Conservation (phyloP, 108 stramenopile genomes). For the Fragilariopsis cylindrus region DNA sequence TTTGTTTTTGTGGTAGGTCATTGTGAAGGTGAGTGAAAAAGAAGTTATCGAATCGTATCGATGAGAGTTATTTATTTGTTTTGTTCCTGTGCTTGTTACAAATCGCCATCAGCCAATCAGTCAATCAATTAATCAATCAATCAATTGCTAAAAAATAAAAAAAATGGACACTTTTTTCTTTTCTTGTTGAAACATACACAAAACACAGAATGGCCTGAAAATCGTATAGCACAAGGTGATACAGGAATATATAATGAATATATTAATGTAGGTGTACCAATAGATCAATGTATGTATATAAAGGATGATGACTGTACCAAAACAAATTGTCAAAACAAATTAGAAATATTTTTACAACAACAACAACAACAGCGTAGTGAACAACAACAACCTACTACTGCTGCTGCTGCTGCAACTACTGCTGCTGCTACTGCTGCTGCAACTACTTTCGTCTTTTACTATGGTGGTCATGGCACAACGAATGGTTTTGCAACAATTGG, state of each 20-base stretch:
- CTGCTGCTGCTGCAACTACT: not conserved
- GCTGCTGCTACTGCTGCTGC: not conserved
- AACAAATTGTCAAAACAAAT: slow-evolving; percentile 23
- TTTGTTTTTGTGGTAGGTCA: slow-evolving; percentile 30
- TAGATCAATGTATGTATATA: slow-evolving; percentile 19
- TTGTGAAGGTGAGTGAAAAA: slow-evolving; percentile 17
- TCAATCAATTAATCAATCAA: not conserved
- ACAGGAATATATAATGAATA: slow-evolving; percentile 30
- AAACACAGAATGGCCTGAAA: slow-evolving; percentile 27
- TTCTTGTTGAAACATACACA: not conserved
- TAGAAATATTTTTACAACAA: slow-evolving; percentile 11
- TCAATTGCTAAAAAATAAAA: not conserved
- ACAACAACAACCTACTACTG: not conserved
- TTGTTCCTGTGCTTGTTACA: not conserved
- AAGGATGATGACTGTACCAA: slow-evolving; percentile 29
- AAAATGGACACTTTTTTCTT: not conserved
- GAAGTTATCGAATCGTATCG: not conserved
- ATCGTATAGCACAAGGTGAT: slow-evolving; percentile 35
- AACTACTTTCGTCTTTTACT: slow-evolving; percentile 31
- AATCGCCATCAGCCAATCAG: too few relatives aligned
- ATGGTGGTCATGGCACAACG: slow-evolving; percentile 32
- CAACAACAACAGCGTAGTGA: not conserved
- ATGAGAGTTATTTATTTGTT: not conserved
- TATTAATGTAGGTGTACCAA: slow-evolving; percentile 27
- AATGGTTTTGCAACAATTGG: slow-evolving; percentile 25